A percentile compares a stretch with the other conserved stretches of the same genome.
These are phyloP conservation scores for Linum tenue DNA, from an alignment of 345 rosid genomes.

Conservation along the genomic window DNA sequence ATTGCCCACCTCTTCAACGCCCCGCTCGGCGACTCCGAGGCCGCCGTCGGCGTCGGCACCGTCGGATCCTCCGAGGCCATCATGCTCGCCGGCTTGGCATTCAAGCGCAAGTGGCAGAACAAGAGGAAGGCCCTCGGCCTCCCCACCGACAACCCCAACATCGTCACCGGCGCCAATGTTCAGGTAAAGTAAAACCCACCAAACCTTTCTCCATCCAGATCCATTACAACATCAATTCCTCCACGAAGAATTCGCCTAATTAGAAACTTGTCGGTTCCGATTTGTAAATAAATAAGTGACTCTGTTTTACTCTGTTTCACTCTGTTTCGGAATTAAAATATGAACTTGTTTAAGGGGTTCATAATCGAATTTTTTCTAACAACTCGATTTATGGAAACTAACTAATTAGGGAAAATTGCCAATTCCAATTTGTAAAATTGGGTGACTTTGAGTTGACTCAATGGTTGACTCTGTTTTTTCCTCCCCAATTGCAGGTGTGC, in stretches of 20 bases:
- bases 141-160: conserved; percentile 1
- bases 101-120: conserved; percentile 5
- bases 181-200: background rate
- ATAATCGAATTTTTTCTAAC: no score
- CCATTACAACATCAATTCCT: no score
- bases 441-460: background rate
- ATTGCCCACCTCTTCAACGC: conserved; percentile 4
- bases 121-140: background rate
- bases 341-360: no score
- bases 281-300: no score
- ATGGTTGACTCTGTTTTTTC: background rate
- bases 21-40: background rate
- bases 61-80: conserved; percentile 4
- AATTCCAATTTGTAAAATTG: no score
- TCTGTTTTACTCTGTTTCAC: no score
- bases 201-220: no score
- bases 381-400: no score
- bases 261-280: no score
- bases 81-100: conserved; percentile 1
- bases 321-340: no score
- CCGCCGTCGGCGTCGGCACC: conserved; percentile 3
- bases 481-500: background rate
- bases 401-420: no score
- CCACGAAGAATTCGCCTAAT: no score
- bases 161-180: conserved; percentile 5